A percentile compares a stretch with the other conserved stretches of the same genome.
These are phyloP conservation scores for Blastomyces percursus DNA, from an alignment of 2,329 filamentous ascomycete genomes.

Conservation along the genomic window DNA sequence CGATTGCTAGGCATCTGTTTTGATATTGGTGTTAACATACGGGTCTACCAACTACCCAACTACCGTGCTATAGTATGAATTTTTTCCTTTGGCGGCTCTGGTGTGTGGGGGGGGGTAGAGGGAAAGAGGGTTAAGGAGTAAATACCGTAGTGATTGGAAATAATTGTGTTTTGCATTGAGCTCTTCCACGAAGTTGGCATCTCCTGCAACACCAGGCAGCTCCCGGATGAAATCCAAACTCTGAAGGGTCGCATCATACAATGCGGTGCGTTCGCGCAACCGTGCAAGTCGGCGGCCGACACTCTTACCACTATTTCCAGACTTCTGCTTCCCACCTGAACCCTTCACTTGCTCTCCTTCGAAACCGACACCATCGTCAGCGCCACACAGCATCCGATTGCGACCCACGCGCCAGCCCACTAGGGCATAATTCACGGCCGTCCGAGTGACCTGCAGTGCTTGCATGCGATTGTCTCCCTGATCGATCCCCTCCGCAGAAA, in stretches of 20 bases:
- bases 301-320: slow-evolving; percentile 51
- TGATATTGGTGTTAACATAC: slow-evolving; percentile 9
- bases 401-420: slow-evolving; percentile 91
- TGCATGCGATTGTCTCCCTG: slow-evolving; percentile 83
- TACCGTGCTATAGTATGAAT: slow-evolving; percentile 7
- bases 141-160: slow-evolving; percentile 75
- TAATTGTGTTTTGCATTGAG: slow-evolving; percentile 70
- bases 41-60: background rate
- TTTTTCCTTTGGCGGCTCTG: background rate
- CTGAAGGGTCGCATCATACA: slow-evolving; percentile 85
- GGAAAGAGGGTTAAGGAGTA: background rate
- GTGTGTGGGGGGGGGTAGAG: too few species aligned
- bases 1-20: slow-evolving; percentile 64
- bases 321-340: slow-evolving; percentile 36
- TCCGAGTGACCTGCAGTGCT: slow-evolving; percentile 79
- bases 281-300: slow-evolving; percentile 65
- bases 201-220: slow-evolving; percentile 78
- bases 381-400: slow-evolving; percentile 79
- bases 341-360: slow-evolving; percentile 33
- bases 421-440: slow-evolving; percentile 86
- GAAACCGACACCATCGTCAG: slow-evolving; percentile 61
- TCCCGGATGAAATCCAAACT: slow-evolving; percentile 85
- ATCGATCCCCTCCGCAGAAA: slow-evolving; percentile 69
- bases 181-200: slow-evolving; percentile 62
- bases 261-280: slow-evolving; percentile 72